Base-by-base conservation (phyloP, 352 stramenopile species). In the Paralagenidium karlingii region DNA sequence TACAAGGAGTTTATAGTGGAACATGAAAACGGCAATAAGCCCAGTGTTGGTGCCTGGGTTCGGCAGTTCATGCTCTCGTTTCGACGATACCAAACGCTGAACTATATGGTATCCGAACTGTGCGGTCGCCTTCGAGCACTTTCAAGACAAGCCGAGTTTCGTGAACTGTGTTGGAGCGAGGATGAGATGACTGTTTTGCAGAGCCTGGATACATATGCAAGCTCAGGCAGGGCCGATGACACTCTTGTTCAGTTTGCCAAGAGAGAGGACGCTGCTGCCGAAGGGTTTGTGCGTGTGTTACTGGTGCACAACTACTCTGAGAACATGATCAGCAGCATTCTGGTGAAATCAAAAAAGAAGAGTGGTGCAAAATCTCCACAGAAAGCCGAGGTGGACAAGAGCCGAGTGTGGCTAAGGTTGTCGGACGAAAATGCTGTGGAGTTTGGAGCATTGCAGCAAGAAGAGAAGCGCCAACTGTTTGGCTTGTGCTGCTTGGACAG, bases 231-330 rank as follows among this genome's bases (percentile, higher is more conserved):
- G n/a, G 54, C 76, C 21, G 62, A 82, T 42, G 51, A 59, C 16
- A 26, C 62, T 13, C 31, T 82, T 2, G 34, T 34, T n/a, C 36
- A 51, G 15, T 87, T 81, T 41, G 60, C 66, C 8, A 61, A 47
- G 34, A 38, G 65, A 10, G 58, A 53, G 9, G 39, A 80, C 5
- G 40, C 25, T 4, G 34, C 43, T 5, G 52, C 63, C 1, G 54
- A 63, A 33, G 39, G 63, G 15, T 52, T 69, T 8, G 51, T 82
- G 21, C 44, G 87, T 3, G 73, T 73, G 2, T 83, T 87, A 24
- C 51, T 90, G 11, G 45, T 85, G n/a, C 73, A 86, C 34, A 89
- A 86, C 47, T 89, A 78, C 22, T 55, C 60, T 10, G 69, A 89
- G 13, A 63, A 82, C 33, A 34, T 89, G 7, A 82, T 89, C 18